phyloP scores from a whole-genome alignment of 2,329 filamentous ascomycete genomes.

The Colletotrichum sp. region DNA sequence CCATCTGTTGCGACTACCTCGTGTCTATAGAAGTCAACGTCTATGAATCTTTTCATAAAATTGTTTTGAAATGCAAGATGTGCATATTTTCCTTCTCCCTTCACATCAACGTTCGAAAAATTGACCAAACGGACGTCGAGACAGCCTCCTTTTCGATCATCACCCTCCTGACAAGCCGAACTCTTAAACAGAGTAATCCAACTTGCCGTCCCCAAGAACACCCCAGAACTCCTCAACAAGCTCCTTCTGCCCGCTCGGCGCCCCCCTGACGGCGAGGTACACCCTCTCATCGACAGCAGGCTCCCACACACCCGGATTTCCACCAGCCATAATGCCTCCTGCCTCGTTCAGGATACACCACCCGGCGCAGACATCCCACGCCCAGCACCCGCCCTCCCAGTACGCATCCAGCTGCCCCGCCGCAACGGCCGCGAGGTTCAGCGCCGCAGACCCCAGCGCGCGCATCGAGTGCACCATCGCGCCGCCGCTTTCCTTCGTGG shows the following conservation, averaged over 20 bases:
- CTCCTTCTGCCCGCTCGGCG: slow-evolving; percentile 63
- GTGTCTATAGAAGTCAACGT: neutral
- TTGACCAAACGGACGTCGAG: neutral
- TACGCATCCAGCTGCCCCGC: slow-evolving; percentile 75
- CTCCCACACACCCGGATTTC: slow-evolving; percentile 77
- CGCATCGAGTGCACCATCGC: slow-evolving; percentile 79
- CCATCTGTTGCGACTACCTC: neutral
- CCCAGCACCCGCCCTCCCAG: slow-evolving; percentile 86
- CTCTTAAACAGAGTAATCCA: slow-evolving; percentile 47
- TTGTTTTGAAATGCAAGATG: neutral
- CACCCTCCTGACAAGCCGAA: neutral
- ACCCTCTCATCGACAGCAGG: slow-evolving; percentile 61
- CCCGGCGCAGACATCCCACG: slow-evolving; percentile 84
- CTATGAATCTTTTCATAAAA: neutral
- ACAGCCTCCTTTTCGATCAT: neutral
- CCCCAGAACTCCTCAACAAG: slow-evolving; percentile 70
- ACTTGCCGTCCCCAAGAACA: slow-evolving; percentile 57
- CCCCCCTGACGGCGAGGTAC: slow-evolving; percentile 68
- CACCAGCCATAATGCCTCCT: slow-evolving; percentile 74
- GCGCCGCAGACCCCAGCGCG: slow-evolving; percentile 73
- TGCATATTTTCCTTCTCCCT: neutral
- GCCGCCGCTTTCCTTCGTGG: slow-evolving; percentile 65
- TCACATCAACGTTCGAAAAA: fast-evolving
- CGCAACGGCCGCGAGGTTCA: slow-evolving; percentile 77
- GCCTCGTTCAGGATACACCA: slow-evolving; percentile 80